phyloP scores from a whole-genome alignment of 2,329 filamentous ascomycete genomes.

The Fusarium pseudonygamai region DNA sequence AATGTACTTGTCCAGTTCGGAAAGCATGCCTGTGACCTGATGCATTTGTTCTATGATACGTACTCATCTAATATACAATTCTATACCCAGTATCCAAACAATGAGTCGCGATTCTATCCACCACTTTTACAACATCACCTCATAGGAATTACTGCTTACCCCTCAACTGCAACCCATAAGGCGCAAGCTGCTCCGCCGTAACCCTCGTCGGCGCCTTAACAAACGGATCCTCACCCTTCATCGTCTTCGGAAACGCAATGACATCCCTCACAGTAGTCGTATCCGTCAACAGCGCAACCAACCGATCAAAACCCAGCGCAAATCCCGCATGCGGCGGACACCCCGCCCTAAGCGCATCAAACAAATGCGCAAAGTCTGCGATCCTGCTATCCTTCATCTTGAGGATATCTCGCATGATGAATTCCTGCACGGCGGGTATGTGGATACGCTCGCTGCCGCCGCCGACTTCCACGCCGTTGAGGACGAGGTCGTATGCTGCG shows the following conservation, averaged over 20 bases:
- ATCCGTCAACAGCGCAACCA: constrained; percentile 82
- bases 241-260: constrained; percentile 96
- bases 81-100: not conserved
- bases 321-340: constrained; percentile 96
- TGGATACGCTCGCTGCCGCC: constrained; percentile 95
- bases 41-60: not conserved
- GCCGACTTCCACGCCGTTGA: constrained; percentile 94
- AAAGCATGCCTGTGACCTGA: not conserved
- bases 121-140: not conserved
- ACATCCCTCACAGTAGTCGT: constrained; percentile 86
- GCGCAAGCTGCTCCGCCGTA: constrained; percentile 63
- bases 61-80: constrained; percentile 25
- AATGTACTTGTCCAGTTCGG: rapidly evolving
- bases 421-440: constrained; percentile 81
- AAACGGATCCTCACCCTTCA: constrained; percentile 86
- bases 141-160: not conserved
- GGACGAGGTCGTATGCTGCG: constrained; percentile 94
- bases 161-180: constrained; percentile 56
- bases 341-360: constrained; percentile 82
- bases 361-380: constrained; percentile 84
- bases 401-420: constrained; percentile 84
- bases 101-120: constrained; percentile 7
- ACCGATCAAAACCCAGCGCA: constrained; percentile 88
- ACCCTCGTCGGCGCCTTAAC: constrained; percentile 80
- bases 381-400: constrained; percentile 78